Base-by-base conservation (phyloP, 208 protist genomes). In the Lotmaria passim region DNA sequence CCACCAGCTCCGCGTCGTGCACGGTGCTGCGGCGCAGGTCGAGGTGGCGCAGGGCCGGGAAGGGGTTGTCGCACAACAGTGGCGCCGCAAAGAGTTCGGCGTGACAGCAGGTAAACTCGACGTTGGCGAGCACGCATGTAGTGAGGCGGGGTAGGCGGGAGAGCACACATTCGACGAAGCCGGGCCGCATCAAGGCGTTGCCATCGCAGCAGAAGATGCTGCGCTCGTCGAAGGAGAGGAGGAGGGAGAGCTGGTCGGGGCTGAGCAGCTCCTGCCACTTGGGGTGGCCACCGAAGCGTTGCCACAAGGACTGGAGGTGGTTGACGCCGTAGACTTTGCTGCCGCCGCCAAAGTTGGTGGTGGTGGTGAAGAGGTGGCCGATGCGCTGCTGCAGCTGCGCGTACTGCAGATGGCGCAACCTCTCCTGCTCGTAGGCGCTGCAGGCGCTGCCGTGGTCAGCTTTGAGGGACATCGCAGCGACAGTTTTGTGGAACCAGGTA, bases 111-210 rank as follows among this genome's bases (percentile, higher is more conserved):
- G 46, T 14, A 33, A 66, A 26, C 33, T 66, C 60, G 8, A 66
- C 46, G 23, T 56, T 66, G 26, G 28, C 24, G 14, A 66, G 60
- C n/a, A 33, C 46, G 21, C 60, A 66, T 3, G 30, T 53, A 8
- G 28, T 38, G 21, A 56, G 60, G 30, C 43, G 28, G 28, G 58
- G 58, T 1, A 64, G 58, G 19, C 44, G 58, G 7, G 39, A 52
- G 19, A 64, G 58, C 58, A 64, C 58, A 30, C 58, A 52, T 44
- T 64, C 56, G 3, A 62, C n/a, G 56, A 62, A 62, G 58, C 44
- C 58, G 7, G 58, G 58, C 26, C 30, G 58, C 58, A 64, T 24
- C 43, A 17, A 48, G 17, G 30, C 41, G 24, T 41, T 28, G 30
- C 30, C 31, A 7, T 52, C 58, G 30, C 4, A 24, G 44, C 58